phyloP scores from a whole-genome alignment of 345 rosid species.

The Crucihimalaya himalaica region DNA sequence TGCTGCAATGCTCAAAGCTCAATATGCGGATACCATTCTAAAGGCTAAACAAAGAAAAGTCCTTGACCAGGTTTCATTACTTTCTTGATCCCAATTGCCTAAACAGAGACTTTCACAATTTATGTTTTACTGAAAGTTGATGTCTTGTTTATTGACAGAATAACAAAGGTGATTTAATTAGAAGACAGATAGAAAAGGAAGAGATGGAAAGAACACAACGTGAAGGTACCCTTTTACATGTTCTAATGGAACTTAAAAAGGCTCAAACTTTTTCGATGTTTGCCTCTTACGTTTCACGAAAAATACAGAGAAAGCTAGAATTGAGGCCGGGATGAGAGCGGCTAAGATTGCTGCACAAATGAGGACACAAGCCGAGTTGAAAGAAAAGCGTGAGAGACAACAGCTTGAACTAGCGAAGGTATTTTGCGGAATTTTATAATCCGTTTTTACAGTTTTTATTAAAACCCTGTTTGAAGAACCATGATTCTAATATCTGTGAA shows the following conservation, averaged over 20 bases:
- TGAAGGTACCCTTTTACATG: slow-evolving; percentile 55
- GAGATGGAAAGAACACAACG: slow-evolving; percentile 65
- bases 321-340: slow-evolving; percentile 72
- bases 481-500: slow-evolving; percentile 1
- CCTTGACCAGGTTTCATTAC: slow-evolving; percentile 55
- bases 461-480: not conserved
- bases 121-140: not conserved
- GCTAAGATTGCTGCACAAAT: slow-evolving; percentile 57
- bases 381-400: slow-evolving; percentile 57
- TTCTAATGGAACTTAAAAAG: not conserved
- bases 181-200: slow-evolving; percentile 65
- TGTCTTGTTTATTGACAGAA: slow-evolving; percentile 45
- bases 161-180: slow-evolving; percentile 61
- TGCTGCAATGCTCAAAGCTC: slow-evolving; percentile 70
- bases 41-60: slow-evolving; percentile 71
- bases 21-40: slow-evolving; percentile 74
- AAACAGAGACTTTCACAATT: not conserved
- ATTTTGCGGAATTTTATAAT: not conserved
- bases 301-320: slow-evolving; percentile 65
- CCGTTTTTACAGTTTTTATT: not conserved
- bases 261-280: not conserved
- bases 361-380: slow-evolving; percentile 60
- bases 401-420: slow-evolving; percentile 70
- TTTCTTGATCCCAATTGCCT: not conserved
- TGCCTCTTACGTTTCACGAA: not conserved